A percentile compares a stretch with the other conserved stretches of the same genome.
phyloP scores from a whole-genome alignment of 495 filamentous ascomycete genomes.

The Neurospora sp. region DNA sequence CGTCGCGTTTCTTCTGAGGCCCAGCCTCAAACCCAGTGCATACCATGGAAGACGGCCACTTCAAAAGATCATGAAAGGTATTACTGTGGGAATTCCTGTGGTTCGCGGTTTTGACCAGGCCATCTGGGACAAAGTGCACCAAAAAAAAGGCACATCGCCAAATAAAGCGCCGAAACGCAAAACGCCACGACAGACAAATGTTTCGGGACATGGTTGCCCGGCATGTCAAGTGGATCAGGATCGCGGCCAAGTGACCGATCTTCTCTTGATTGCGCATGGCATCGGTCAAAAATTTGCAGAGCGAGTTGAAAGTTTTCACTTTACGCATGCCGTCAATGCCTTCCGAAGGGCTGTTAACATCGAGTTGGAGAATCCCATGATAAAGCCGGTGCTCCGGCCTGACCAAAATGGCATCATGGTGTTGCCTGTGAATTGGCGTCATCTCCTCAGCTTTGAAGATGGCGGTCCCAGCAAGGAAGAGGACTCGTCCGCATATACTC shows the following conservation, averaged over 20 bases:
- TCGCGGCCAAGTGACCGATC: conserved; percentile 67
- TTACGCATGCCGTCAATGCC: conserved; percentile 87
- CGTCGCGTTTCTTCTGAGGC: conserved; percentile 70
- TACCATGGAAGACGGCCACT: conserved; percentile 72
- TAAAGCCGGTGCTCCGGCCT: conserved; percentile 63
- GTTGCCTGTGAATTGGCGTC: conserved; percentile 72
- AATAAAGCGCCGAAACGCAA: conserved; percentile 31
- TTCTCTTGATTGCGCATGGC: conserved; percentile 85
- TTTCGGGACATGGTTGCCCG: conserved; percentile 25
- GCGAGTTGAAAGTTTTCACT: conserved; percentile 89
- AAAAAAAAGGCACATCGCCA: conserved; percentile 25
- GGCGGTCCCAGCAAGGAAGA: conserved; percentile 42
- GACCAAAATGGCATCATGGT: conserved; percentile 52
- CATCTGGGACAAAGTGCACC: conserved; percentile 66
- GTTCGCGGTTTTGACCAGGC: conserved; percentile 75
- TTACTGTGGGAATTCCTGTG: conserved; percentile 73
- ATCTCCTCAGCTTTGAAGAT: conserved; percentile 75
- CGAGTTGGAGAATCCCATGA: conserved; percentile 62
- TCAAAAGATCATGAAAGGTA: conserved; percentile 73
- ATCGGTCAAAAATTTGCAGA: conserved; percentile 97
- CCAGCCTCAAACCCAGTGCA: conserved; percentile 66
- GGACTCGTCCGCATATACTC: conserved; percentile 32
- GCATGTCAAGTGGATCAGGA: conserved; percentile 48
- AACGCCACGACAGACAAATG: conserved; percentile 3
- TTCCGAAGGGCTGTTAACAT: conserved; percentile 82